Conservation (phyloP, 768 basidiomycete species). For the Fomitopsis serialis region DNA sequence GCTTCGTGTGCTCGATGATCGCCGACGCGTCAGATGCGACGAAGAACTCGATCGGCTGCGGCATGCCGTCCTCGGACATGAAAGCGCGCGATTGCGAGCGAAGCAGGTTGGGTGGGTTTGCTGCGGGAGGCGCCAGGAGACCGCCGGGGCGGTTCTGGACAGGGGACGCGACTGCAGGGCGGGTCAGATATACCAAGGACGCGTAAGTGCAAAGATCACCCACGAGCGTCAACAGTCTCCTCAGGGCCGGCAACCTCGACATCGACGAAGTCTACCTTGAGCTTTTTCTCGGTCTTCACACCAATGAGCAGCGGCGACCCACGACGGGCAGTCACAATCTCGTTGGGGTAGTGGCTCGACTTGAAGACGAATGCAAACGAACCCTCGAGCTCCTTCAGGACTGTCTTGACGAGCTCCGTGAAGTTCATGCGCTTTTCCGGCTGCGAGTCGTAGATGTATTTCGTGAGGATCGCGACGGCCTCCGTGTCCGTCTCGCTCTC, state of each 20-base stretch:
- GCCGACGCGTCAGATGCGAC: constrained; percentile 96
- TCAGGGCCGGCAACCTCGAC: constrained; percentile 88
- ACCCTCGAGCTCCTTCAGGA: constrained; percentile 95
- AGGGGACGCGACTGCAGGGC: constrained; percentile 25
- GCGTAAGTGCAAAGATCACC: constrained; percentile 14
- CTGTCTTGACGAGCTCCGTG: constrained; percentile 89
- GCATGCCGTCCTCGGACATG: constrained; percentile 97
- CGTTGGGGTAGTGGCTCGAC: constrained; percentile 90
- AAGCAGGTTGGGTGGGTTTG: constrained; percentile 70
- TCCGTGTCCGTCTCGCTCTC: constrained; percentile 97
- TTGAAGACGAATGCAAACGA: constrained; percentile 99
- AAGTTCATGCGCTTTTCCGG: constrained; percentile 82
- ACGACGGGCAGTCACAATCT: constrained; percentile 92
- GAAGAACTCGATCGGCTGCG: constrained; percentile 99
- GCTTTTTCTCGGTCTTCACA: constrained; percentile 99
- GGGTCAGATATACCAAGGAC: background rate
- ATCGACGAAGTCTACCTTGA: constrained; percentile 99
- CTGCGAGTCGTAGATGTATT: constrained; percentile 95
- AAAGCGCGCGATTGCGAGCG: constrained; percentile 96
- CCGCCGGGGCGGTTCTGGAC: constrained; percentile 45
- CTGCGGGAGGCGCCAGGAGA: constrained; percentile 71
- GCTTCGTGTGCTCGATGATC: constrained; percentile 97
- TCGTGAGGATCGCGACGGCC: constrained; percentile 91
- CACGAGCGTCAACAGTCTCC: constrained; percentile 40
- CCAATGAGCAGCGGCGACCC: constrained; percentile 95